A percentile compares a stretch with the other conserved stretches of the same genome.
These are phyloP conservation scores for Stygiomarasmius scandens DNA, from an alignment of 1,284 basidiomycete species.

Conservation along the genomic window DNA sequence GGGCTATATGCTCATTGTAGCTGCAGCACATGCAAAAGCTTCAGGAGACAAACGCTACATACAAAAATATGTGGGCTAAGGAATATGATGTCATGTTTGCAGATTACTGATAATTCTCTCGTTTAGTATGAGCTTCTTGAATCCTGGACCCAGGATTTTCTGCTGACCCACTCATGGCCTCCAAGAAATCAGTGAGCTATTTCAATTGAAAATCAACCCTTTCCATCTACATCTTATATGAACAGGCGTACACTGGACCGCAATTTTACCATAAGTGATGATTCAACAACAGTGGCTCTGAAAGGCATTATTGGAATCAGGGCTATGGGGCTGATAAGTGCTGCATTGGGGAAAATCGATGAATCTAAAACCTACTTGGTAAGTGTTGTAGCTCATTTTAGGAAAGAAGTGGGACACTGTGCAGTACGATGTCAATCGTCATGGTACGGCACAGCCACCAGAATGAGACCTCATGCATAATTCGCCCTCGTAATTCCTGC, in stretches of 20 bases:
- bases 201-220: not conserved
- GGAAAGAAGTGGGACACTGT: too few species aligned
- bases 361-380: conserved; percentile 33
- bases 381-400: too few species aligned
- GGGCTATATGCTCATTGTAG: conserved; percentile 14
- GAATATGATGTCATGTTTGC: not conserved
- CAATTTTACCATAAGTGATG: conserved; percentile 9
- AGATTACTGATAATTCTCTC: not conserved
- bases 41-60: conserved; percentile 9
- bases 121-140: conserved; percentile 11
- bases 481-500: not conserved
- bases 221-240: not conserved
- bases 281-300: conserved; percentile 39
- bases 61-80: conserved; percentile 9
- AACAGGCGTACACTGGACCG: not conserved
- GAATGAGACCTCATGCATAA: too few species aligned
- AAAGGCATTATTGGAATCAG: conserved; percentile 46
- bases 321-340: conserved; percentile 43
- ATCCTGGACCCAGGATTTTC: conserved; percentile 26
- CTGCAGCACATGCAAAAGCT: conserved; percentile 9
- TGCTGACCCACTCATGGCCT: conserved; percentile 22
- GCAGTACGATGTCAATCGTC: too few species aligned
- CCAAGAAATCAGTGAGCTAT: conserved; percentile 24
- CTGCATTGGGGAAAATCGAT: conserved; percentile 24
- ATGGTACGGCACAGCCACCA: too few species aligned